A percentile compares a stretch with the other conserved stretches of the same genome.
Evolutionary conservation across 345 rosid genomes (phyloP).

Genomic region (Murraya paniculata): DNA sequence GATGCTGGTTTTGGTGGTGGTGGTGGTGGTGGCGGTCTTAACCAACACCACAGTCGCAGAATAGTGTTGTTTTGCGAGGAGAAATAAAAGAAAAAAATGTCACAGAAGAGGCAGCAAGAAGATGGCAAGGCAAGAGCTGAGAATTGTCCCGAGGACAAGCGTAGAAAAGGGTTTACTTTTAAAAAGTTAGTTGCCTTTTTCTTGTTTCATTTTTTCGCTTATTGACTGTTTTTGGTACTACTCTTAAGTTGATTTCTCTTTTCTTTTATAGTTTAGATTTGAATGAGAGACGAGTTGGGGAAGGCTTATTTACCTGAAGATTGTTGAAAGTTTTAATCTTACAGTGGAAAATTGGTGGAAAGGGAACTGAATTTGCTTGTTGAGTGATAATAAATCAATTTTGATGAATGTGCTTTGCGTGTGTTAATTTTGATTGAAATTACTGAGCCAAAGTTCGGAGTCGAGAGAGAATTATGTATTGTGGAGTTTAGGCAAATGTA

Average conservation of each 20-base stretch:
- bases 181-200: slow-evolving; percentile 39
- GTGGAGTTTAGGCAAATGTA: neutral
- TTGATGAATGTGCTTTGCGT: neutral
- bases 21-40: neutral
- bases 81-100: slow-evolving; percentile 36
- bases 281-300: slow-evolving; percentile 5
- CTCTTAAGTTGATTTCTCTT: neutral
- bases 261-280: neutral
- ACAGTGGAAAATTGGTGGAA: neutral
- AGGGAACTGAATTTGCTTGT: slow-evolving; percentile 15
- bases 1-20: neutral
- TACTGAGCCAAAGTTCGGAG: neutral
- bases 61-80: neutral
- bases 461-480: neutral
- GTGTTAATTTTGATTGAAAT: neutral
- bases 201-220: neutral
- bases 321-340: neutral
- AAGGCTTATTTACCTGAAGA: neutral
- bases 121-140: slow-evolving; percentile 54
- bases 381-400: neutral
- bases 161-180: slow-evolving; percentile 51
- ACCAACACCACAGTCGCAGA: slow-evolving; percentile 7
- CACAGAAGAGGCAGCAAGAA: slow-evolving; percentile 86
- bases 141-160: slow-evolving; percentile 59
- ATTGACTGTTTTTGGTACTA: neutral